Evolutionary conservation across 768 basidiomycete genomes (phyloP).

Genomic region (Kwoniella heveanensis): DNA sequence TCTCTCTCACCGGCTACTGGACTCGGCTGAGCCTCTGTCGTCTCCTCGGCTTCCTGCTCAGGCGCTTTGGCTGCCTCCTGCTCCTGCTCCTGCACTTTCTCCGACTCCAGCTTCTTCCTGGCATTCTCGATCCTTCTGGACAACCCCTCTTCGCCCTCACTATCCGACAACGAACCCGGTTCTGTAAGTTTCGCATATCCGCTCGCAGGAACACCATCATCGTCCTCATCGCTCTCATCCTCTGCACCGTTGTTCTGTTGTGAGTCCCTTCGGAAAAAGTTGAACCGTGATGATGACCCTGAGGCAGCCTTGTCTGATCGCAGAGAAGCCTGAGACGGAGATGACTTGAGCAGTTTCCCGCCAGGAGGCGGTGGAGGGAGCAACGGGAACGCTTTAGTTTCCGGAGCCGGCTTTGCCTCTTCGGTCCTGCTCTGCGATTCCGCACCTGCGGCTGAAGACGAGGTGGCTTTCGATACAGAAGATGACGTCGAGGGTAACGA

Average conservation of each 20-base stretch:
- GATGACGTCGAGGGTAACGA: slow-evolving; percentile 9
- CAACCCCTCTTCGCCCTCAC: slow-evolving; percentile 20
- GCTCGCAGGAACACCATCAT: slow-evolving; percentile 28
- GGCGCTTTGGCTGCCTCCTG: neutral
- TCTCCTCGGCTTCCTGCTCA: slow-evolving; percentile 7
- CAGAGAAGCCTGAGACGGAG: slow-evolving; percentile 2
- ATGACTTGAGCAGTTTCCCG: slow-evolving; percentile 19
- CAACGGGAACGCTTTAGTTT: slow-evolving; percentile 23
- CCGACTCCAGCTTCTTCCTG: slow-evolving; percentile 1
- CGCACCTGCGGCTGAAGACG: neutral
- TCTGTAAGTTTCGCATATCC: slow-evolving; percentile 41
- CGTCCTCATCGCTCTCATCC: slow-evolving; percentile 31
- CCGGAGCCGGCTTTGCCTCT: neutral
- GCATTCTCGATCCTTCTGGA: slow-evolving; percentile 14
- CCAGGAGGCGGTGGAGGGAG: slow-evolving; percentile 28
- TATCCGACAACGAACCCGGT: slow-evolving; percentile 31
- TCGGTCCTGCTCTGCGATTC: neutral
- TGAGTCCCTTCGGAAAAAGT: slow-evolving; percentile 24
- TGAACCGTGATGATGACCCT: slow-evolving; percentile 19
- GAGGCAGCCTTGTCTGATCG: slow-evolving; percentile 5
- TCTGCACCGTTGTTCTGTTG: neutral
- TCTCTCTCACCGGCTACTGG: too few relatives aligned
- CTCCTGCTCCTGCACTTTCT: neutral
- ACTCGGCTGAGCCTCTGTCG: neutral
- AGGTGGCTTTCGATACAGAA: neutral